Base-by-base conservation (phyloP, 495 filamentous ascomycete species). In the Hypomontagnella monticulosa region DNA sequence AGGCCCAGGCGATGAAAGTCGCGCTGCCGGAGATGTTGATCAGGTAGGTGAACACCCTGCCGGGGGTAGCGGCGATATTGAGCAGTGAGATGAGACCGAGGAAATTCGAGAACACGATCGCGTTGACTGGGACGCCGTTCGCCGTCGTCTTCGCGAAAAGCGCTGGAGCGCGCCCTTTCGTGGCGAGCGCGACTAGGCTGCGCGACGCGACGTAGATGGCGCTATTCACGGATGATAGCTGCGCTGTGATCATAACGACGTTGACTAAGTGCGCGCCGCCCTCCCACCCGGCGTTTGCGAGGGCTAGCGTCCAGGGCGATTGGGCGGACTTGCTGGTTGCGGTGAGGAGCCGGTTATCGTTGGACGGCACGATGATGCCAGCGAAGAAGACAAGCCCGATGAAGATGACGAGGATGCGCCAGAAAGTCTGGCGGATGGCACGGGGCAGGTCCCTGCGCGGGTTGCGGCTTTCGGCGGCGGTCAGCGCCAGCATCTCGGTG, bases 401-500 rank as follows among this genome's bases (percentile, higher is more conserved):
- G 75, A 88, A 88, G 73, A 89, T 85, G 74, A 88, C 81, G 53
- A 88, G 61, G 63, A 89, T 88, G n/a, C 87, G 83, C 78, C 79
- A 87, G 67, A 88, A 88, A 7, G 84, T 87, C 71, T 87, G 87
- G 48, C 79, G 79, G 42, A 90, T 88, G 0, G 87, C 87, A 1
- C 78, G 79, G 0, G 87, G 87, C n/a, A 90, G 79, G 36, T 87
- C 86, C 69, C 82, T 83, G 68, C 82, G 80, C 11, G 87, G 87
- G 57, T 91, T 88, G 48, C 86, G 81, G 27, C 87, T 89, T 76
- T 91, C 88, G 54, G 84, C 86, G 0, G 88, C 88, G 5, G 88
- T 87, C 40, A 91, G 72, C 63, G 87, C 90, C 44, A 93, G 81
- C 60, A 91, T 79, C 70, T 93, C 91, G 4, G 89, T 91, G 12